phyloP scores from a whole-genome alignment of 2,329 filamentous ascomycete genomes.

The Fonsecaea erecta region DNA sequence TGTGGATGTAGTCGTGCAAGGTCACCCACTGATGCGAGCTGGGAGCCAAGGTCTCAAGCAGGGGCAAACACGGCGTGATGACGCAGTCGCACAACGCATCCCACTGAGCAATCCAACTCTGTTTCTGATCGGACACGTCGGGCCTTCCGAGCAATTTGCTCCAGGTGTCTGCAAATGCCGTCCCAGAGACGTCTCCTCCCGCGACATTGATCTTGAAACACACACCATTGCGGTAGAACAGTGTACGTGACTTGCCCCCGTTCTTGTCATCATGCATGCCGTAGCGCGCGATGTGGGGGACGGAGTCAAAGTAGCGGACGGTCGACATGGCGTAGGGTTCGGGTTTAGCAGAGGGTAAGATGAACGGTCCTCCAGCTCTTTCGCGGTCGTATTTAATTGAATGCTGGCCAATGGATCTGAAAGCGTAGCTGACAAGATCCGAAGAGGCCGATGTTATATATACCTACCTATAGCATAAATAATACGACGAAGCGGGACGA shows the following conservation, averaged over 20 bases:
- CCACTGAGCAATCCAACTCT: slow-evolving; percentile 14
- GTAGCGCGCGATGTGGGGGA: slow-evolving; percentile 23
- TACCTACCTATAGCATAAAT: no score
- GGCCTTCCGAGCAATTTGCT: background rate
- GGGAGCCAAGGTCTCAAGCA: slow-evolving; percentile 18
- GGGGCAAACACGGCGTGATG: slow-evolving; percentile 16
- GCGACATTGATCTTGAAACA: slow-evolving; percentile 9
- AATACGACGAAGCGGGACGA: no score
- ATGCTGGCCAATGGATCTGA: no score
- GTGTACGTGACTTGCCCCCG: slow-evolving; percentile 13
- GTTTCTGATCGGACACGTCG: background rate
- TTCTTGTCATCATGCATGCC: slow-evolving; percentile 22
- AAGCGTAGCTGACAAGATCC: no score
- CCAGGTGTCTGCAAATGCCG: slow-evolving; percentile 11
- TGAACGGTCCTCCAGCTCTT: no score
- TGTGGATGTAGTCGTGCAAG: slow-evolving; percentile 19
- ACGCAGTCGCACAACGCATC: slow-evolving; percentile 19
- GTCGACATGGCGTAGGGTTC: slow-evolving; percentile 8
- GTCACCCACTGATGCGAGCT: slow-evolving; percentile 14
- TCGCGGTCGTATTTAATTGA: no score
- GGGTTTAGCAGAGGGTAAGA: background rate
- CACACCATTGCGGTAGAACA: slow-evolving; percentile 17
- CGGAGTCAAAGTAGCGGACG: slow-evolving; percentile 19
- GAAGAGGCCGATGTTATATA: no score
- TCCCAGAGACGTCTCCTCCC: slow-evolving; percentile 11